A percentile compares a stretch with the other conserved stretches of the same genome.
Evolutionary conservation across 768 basidiomycete species (phyloP).

Genomic region (Pluteus cervinus): DNA sequence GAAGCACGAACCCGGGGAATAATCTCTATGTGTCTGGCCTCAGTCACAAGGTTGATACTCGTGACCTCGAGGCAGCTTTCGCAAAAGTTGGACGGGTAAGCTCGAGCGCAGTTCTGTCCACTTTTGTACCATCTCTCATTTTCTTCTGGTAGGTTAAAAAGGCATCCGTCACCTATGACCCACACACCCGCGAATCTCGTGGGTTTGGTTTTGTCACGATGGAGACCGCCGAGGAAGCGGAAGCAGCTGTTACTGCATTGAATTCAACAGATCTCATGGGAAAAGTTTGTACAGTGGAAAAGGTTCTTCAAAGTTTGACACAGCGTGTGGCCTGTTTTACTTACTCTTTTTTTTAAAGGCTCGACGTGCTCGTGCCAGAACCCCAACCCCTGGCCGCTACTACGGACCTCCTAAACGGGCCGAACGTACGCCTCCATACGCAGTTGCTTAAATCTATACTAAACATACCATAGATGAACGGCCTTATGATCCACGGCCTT

Average conservation of each 20-base stretch:
- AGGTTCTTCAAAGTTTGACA: constrained; percentile 34
- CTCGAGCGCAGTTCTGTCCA: constrained; percentile 8
- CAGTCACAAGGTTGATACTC: constrained; percentile 60
- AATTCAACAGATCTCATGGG: constrained; percentile 85
- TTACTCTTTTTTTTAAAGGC: constrained; percentile 41
- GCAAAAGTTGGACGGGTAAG: constrained; percentile 61
- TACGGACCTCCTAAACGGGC: constrained; percentile 85
- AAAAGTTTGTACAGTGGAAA: constrained; percentile 84
- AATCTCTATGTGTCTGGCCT: constrained; percentile 60
- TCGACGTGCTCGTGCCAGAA: constrained; percentile 82
- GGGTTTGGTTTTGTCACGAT: constrained; percentile 80
- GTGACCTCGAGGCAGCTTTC: constrained; percentile 85
- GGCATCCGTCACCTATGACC: constrained; percentile 68
- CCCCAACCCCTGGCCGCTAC: constrained; percentile 93
- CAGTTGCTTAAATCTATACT: constrained; percentile 3
- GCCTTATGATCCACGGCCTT: constrained; percentile 88
- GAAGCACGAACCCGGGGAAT: constrained; percentile 61
- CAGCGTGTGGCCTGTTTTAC: not conserved
- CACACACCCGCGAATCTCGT: constrained; percentile 61
- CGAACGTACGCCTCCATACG: constrained; percentile 40
- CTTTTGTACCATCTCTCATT: not conserved
- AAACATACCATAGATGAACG: constrained; percentile 54
- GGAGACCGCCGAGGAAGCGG: constrained; percentile 77
- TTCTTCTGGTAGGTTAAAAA: constrained; percentile 51
- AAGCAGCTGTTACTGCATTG: constrained; percentile 81